Base-by-base conservation (phyloP, 73 alveolate species). In the Blepharisma japonicum region DNA sequence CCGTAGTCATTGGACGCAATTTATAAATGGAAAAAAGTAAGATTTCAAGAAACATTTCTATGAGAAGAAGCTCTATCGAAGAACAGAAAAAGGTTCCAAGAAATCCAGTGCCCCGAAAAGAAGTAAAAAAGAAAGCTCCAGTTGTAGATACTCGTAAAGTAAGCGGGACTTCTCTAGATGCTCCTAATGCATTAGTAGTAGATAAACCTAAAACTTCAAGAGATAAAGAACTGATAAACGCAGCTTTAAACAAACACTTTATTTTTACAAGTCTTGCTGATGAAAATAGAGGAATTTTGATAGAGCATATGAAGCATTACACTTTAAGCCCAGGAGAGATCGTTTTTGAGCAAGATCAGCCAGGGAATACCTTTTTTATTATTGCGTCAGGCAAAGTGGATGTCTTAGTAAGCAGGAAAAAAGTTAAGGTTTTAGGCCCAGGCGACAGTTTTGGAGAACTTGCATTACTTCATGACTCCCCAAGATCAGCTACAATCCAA, bases 361-460 rank as follows among this genome's bases (percentile, higher is more conserved):
- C 68, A n/a, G 68, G 32, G 3, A 53, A 53, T 14, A 53, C 18
- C 23, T 53, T 53, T 53, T 53, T 53, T 53, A 20, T 53, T 20
- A n/a, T 53, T n/a, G 23, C 23, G 18, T n/a, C 68, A 20, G 68
- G 68, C 18, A 53, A 53, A 4, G 32, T 53, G 18, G 68, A 53
- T n/a, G 68, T 53, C 18, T 20, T 53, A n/a, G 4, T 53, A n/a
- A 53, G 23, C 23, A 0, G 32, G 23, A 53, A 20, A 53, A 53
- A 20, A 53, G 68, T 53, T 3, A 53, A 53, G 2, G 68, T 53
- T 1, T n/a, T 77, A 39, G 55, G 76, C 38, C 89, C 94, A 6
- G 96, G 96, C n/a, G 91, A 78, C 46, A 91, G 96, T 48, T 94
- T 94, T 87, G 99, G 99, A 51, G 99, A 94, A 74, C 83, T 94